Conservation (phyloP, 2,329 filamentous ascomycete species). For the Fusarium floridanum region DNA sequence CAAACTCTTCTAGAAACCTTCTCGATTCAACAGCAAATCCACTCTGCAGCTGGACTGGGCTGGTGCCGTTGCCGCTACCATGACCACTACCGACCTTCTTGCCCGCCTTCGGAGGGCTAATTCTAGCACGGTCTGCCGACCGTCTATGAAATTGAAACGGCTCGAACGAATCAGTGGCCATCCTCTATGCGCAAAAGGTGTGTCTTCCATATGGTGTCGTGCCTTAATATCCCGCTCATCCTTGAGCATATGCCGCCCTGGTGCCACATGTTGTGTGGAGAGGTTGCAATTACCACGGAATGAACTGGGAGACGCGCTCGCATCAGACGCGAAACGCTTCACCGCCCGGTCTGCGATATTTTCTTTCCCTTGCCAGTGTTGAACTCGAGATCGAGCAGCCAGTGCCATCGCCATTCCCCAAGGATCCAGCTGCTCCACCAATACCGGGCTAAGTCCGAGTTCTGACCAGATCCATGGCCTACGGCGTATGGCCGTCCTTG, state of each 20-base stretch:
- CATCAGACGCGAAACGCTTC: slow-evolving; percentile 32
- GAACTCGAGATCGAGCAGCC: slow-evolving; percentile 10
- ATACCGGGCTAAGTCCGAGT: slow-evolving; percentile 27
- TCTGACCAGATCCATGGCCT: slow-evolving; percentile 26
- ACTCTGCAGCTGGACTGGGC: slow-evolving; percentile 13
- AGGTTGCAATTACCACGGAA: slow-evolving; percentile 31
- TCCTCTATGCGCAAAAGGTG: slow-evolving; percentile 23
- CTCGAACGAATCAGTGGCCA: slow-evolving; percentile 23
- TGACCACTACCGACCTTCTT: slow-evolving; percentile 10
- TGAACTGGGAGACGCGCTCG: slow-evolving; percentile 22
- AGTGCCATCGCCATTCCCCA: slow-evolving; percentile 24
- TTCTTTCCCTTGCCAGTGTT: slow-evolving; percentile 21
- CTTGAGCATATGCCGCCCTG: slow-evolving; percentile 23
- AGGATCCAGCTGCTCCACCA: slow-evolving; percentile 20
- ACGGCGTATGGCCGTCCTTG: slow-evolving; percentile 22
- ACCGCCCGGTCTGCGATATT: slow-evolving; percentile 32
- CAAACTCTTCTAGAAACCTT: slow-evolving; percentile 47
- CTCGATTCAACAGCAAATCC: slow-evolving; percentile 36
- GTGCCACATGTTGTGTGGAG: slow-evolving; percentile 33
- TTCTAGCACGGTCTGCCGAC: neutral
- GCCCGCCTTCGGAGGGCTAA: slow-evolving; percentile 6
- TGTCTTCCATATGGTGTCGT: slow-evolving; percentile 24
- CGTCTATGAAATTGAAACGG: slow-evolving; percentile 10
- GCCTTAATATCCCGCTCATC: slow-evolving; percentile 38
- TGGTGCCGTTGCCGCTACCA: slow-evolving; percentile 11